A percentile compares a stretch with the other conserved stretches of the same genome.
Conservation (phyloP, 805 yeast species). For the Metschnikowia kunwiensis region DNA sequence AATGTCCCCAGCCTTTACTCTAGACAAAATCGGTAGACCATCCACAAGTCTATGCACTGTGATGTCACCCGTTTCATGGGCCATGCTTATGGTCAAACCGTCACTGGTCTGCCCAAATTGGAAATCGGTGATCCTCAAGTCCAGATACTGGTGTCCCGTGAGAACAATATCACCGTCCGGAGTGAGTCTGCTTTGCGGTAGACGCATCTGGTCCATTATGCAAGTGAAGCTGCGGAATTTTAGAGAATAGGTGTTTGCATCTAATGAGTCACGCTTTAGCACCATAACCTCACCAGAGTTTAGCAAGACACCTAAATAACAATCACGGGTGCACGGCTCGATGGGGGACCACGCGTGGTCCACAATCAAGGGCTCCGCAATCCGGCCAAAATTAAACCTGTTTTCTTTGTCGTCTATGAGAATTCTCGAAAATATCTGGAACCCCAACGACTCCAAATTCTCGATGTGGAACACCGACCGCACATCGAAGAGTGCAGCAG, state of each 20-base stretch:
- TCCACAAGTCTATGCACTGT: constrained; percentile 15
- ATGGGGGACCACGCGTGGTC: constrained; percentile 35
- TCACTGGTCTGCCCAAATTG: constrained; percentile 19
- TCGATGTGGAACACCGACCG: constrained; percentile 28
- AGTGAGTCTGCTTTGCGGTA: constrained; percentile 17
- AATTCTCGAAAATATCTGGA: constrained; percentile 28
- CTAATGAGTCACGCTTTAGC: constrained; percentile 26
- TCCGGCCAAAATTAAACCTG: constrained; percentile 28
- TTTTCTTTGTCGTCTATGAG: constrained; percentile 27
- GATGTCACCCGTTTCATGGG: constrained; percentile 19
- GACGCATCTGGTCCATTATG: constrained; percentile 22
- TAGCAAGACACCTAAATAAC: constrained; percentile 32
- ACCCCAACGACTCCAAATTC: constrained; percentile 25
- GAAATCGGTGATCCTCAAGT: constrained; percentile 29
- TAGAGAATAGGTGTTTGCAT: constrained; percentile 24
- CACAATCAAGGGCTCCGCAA: constrained; percentile 33
- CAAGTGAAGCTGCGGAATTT: constrained; percentile 27
- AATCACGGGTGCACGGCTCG: constrained; percentile 23
- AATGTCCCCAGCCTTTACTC: constrained; percentile 5
- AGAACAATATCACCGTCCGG: constrained; percentile 22
- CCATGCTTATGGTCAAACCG: constrained; percentile 11
- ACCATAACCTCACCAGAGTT: constrained; percentile 39
- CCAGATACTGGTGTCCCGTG: constrained; percentile 20
- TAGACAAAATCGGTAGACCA: constrained; percentile 9
- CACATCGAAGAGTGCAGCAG: constrained; percentile 25